These are phyloP conservation scores for Helenozyma rhizophorensis DNA, from an alignment of 805 yeast species.

Conservation along the genomic window DNA sequence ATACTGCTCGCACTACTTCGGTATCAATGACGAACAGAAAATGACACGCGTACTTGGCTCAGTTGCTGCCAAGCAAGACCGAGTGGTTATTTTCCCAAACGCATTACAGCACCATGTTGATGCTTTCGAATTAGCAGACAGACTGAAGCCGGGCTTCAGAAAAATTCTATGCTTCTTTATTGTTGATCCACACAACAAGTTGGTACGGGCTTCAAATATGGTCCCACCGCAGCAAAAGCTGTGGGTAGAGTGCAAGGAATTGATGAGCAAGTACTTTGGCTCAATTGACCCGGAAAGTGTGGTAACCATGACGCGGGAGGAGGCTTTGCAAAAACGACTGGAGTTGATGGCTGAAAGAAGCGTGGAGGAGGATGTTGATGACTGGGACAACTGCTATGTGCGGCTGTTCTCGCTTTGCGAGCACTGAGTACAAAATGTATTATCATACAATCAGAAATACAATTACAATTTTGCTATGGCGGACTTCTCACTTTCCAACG, in stretches of 20 bases:
- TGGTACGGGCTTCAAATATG: slow-evolving; percentile 22
- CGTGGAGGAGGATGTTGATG: slow-evolving; percentile 11
- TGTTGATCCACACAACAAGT: slow-evolving; percentile 31
- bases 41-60: slow-evolving; percentile 23
- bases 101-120: slow-evolving; percentile 36
- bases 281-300: not conserved
- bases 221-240: slow-evolving; percentile 37
- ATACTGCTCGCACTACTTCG: slow-evolving; percentile 23
- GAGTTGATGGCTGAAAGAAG: slow-evolving; percentile 32
- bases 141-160: slow-evolving; percentile 32
- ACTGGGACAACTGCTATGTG: slow-evolving; percentile 1
- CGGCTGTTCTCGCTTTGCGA: slow-evolving; percentile 30
- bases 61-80: slow-evolving; percentile 20
- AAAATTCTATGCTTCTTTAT: slow-evolving; percentile 38
- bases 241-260: slow-evolving; percentile 25
- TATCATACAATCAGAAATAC: not conserved
- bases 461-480: slow-evolving; percentile 6
- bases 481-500: slow-evolving; percentile 4
- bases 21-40: slow-evolving; percentile 25
- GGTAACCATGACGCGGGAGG: slow-evolving; percentile 10
- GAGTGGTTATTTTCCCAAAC: slow-evolving; percentile 37
- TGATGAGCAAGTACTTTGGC: slow-evolving; percentile 2
- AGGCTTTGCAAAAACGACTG: slow-evolving; percentile 24
- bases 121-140: slow-evolving; percentile 32
- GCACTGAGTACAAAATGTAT: slow-evolving; percentile 17